Evolutionary conservation across 1,284 basidiomycete species (phyloP).

Genomic region (Xerocomus nothofagi): DNA sequence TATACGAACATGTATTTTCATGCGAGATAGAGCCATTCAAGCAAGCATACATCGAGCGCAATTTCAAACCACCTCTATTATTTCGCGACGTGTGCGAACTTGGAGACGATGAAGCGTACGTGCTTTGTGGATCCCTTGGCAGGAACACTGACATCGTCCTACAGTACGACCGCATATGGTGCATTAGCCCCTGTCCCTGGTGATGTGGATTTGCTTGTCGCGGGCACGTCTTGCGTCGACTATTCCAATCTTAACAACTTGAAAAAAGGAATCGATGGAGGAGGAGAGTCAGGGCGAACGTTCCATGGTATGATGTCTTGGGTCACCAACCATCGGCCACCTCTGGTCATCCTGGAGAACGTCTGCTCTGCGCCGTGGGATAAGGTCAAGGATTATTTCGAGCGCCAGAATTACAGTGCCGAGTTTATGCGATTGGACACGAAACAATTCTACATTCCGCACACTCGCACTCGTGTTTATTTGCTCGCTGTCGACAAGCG

Average conservation of each 20-base stretch:
- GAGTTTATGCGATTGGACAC: slow-evolving; percentile 79
- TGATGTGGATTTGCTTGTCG: slow-evolving; percentile 87
- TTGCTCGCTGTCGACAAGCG: slow-evolving; percentile 75
- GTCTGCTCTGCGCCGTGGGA: slow-evolving; percentile 92
- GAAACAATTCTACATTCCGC: slow-evolving; percentile 92
- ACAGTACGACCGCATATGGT: slow-evolving; percentile 89
- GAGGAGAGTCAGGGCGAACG: slow-evolving; percentile 88
- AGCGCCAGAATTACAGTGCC: slow-evolving; percentile 77
- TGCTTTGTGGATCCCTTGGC: not conserved
- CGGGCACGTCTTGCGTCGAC: slow-evolving; percentile 95
- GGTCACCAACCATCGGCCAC: slow-evolving; percentile 85
- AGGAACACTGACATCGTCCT: slow-evolving; percentile 15
- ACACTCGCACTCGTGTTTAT: slow-evolving; percentile 89
- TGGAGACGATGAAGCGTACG: slow-evolving; percentile 72
- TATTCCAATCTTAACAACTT: slow-evolving; percentile 94
- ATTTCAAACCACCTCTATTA: slow-evolving; percentile 87
- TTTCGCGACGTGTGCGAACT: slow-evolving; percentile 96
- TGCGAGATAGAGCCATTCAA: slow-evolving; percentile 99
- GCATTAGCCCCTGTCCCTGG: slow-evolving; percentile 84
- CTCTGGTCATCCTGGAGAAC: slow-evolving; percentile 91
- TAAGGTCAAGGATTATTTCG: slow-evolving; percentile 75
- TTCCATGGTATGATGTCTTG: slow-evolving; percentile 93
- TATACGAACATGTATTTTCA: slow-evolving; percentile 92
- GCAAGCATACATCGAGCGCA: slow-evolving; percentile 96
- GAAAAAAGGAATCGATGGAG: slow-evolving; percentile 85